Conservation (phyloP, 2,329 filamentous ascomycete genomes). For the Berkeleyomyces rouxiae region DNA sequence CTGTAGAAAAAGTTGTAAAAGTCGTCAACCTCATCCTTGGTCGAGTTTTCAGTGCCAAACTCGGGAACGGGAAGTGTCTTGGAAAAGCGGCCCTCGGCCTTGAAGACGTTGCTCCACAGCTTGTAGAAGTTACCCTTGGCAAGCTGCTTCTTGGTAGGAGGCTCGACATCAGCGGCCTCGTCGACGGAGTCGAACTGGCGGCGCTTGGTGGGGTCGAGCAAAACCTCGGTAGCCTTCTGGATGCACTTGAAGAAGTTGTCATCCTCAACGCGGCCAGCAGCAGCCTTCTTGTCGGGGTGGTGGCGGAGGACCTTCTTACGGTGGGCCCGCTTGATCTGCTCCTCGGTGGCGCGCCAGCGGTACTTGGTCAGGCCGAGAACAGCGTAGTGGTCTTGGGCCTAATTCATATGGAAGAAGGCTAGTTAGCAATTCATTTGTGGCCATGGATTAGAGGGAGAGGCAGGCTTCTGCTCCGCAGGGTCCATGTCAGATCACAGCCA, state of each 20-base stretch:
- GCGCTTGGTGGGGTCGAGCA: constrained; percentile 80
- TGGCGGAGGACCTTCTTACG: constrained; percentile 99
- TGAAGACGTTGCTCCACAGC: constrained; percentile 80
- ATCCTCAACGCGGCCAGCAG: constrained; percentile 70
- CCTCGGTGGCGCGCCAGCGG: constrained; percentile 81
- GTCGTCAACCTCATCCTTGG: constrained; percentile 74
- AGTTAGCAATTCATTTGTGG: not conserved
- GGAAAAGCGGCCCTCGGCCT: constrained; percentile 83
- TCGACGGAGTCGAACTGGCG: constrained; percentile 95
- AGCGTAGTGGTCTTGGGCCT: constrained; percentile 95
- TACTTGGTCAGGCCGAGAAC: constrained; percentile 86
- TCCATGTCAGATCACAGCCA: not conserved
- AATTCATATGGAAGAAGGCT: not conserved
- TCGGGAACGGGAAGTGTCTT: constrained; percentile 74
- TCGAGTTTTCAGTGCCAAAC: constrained; percentile 69
- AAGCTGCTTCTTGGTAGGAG: constrained; percentile 79
- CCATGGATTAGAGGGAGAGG: not conserved
- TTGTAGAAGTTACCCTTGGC: constrained; percentile 88
- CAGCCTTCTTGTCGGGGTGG: constrained; percentile 97
- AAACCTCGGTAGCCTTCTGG: constrained; percentile 89
- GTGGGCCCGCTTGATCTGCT: constrained; percentile 97
- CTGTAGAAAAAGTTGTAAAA: constrained; percentile 99
- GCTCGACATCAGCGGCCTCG: constrained; percentile 79
- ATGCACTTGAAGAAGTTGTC: constrained; percentile 99
- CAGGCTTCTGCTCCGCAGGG: not conserved